Percentiles rank a stretch among this genome's conserved stretches.
phyloP scores from a whole-genome alignment of 176 grass and related monocot species.

The Otatea glauca region DNA sequence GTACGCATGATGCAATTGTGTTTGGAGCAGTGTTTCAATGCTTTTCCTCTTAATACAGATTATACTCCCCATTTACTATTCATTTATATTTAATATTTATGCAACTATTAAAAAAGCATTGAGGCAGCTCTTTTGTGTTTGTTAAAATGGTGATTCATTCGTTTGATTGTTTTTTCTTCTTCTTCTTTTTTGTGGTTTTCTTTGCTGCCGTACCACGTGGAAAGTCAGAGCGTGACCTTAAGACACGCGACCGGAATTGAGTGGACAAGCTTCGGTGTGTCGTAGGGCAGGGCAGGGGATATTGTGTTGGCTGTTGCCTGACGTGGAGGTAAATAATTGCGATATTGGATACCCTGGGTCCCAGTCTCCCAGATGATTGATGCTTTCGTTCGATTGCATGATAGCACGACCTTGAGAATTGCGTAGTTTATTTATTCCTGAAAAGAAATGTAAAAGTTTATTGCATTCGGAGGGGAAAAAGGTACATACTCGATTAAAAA shows the following conservation, averaged over 20 bases:
- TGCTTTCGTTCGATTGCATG: slow-evolving; percentile 12
- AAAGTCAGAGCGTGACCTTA: neutral
- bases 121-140: too few species aligned
- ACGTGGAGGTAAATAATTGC: slow-evolving; percentile 58
- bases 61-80: too few species aligned
- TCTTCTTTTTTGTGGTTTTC: neutral
- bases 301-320: neutral
- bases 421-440: neutral
- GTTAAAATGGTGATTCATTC: too few species aligned
- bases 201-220: neutral
- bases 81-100: too few species aligned
- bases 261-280: neutral
- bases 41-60: too few species aligned
- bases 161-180: neutral
- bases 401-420: neutral
- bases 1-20: too few species aligned
- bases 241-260: neutral
- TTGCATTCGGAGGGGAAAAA: too few species aligned
- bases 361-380: slow-evolving; percentile 22
- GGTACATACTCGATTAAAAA: neutral
- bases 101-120: too few species aligned
- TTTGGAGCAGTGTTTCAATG: too few species aligned
- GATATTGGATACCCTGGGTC: neutral
- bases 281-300: too few species aligned
- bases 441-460: neutral